A percentile compares a stretch with the other conserved stretches of the same genome.
Conservation (phyloP, 2,329 filamentous ascomycete genomes). For the Penicillium sp. region DNA sequence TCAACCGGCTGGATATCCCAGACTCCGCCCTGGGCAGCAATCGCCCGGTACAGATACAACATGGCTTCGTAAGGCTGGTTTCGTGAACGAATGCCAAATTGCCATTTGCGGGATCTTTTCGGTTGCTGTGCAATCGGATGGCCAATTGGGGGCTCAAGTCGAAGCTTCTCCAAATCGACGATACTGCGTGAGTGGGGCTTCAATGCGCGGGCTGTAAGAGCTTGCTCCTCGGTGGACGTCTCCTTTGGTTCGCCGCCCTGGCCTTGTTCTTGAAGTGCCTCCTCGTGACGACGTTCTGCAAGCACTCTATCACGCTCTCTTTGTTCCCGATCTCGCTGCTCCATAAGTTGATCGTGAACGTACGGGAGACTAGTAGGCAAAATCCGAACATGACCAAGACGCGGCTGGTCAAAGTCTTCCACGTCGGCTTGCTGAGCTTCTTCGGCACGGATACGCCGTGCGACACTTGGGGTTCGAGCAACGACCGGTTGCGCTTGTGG, state of each 20-base stretch:
- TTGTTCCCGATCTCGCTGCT: constrained; percentile 50
- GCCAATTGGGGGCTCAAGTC: constrained; percentile 59
- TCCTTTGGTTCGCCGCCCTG: constrained; percentile 28
- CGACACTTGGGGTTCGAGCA: constrained; percentile 30
- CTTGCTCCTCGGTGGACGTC: constrained; percentile 69
- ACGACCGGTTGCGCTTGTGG: constrained; percentile 22
- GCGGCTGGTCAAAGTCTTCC: constrained; percentile 51
- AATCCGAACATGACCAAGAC: constrained; percentile 86
- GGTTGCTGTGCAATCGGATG: constrained; percentile 50
- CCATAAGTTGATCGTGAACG: constrained; percentile 90
- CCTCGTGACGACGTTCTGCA: constrained; percentile 48
- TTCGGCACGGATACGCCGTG: constrained; percentile 30
- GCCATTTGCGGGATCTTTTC: constrained; percentile 83
- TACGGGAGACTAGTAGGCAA: constrained; percentile 87
- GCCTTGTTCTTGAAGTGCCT: constrained; percentile 25
- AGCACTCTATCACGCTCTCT: constrained; percentile 44
- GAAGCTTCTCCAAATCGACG: constrained; percentile 66
- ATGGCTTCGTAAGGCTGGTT: constrained; percentile 95
- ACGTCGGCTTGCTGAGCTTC: constrained; percentile 28
- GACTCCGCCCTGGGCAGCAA: constrained; percentile 83
- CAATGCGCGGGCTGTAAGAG: constrained; percentile 77
- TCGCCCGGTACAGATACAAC: constrained; percentile 90
- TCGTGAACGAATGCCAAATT: constrained; percentile 93
- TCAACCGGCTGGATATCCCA: constrained; percentile 68
- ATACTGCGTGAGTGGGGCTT: constrained; percentile 82